Conservation (phyloP, 1,284 basidiomycete species). For the Cryptococcus wingfieldii region DNA sequence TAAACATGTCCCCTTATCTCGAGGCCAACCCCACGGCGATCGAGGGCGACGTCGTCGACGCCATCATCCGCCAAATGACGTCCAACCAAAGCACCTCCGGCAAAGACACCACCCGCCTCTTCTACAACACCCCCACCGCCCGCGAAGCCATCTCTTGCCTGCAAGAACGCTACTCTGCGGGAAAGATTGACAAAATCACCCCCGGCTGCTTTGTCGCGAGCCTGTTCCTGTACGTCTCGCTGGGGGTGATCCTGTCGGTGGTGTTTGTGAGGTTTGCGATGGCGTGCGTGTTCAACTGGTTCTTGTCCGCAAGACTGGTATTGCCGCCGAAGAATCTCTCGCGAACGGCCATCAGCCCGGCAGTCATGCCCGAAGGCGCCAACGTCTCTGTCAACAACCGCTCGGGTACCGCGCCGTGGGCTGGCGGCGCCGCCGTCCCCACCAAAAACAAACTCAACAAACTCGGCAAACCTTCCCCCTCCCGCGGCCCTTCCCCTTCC, state of each 20-base stretch:
- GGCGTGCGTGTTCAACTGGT: constrained; percentile 97
- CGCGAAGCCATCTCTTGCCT: constrained; percentile 71
- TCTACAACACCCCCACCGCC: constrained; percentile 66
- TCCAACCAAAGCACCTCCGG: constrained; percentile 58
- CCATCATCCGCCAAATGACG: constrained; percentile 72
- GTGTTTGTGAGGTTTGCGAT: constrained; percentile 89
- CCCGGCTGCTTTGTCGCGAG: constrained; percentile 91
- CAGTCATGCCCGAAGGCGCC: constrained; percentile 90
- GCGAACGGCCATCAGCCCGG: constrained; percentile 77
- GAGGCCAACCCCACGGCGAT: constrained; percentile 65
- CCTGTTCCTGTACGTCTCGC: constrained; percentile 84
- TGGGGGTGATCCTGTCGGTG: constrained; percentile 85
- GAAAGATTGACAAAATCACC: constrained; percentile 92
- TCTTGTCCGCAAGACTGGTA: constrained; percentile 73
- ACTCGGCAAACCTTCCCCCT: constrained; percentile 17
- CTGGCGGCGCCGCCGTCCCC: constrained; percentile 50
- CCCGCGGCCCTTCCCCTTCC: constrained; percentile 14
- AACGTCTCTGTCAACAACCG: constrained; percentile 82
- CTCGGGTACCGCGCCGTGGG: constrained; percentile 91
- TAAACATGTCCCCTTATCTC: constrained; percentile 89
- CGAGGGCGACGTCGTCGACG: constrained; percentile 72
- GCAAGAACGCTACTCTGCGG: constrained; percentile 78
- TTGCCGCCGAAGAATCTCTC: constrained; percentile 59
- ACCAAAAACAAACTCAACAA: constrained; percentile 50
- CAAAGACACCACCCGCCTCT: constrained; percentile 83